These are phyloP conservation scores for Tetrahymena malaccensis DNA, from an alignment of 73 alveolate genomes.

Conservation along the genomic window DNA sequence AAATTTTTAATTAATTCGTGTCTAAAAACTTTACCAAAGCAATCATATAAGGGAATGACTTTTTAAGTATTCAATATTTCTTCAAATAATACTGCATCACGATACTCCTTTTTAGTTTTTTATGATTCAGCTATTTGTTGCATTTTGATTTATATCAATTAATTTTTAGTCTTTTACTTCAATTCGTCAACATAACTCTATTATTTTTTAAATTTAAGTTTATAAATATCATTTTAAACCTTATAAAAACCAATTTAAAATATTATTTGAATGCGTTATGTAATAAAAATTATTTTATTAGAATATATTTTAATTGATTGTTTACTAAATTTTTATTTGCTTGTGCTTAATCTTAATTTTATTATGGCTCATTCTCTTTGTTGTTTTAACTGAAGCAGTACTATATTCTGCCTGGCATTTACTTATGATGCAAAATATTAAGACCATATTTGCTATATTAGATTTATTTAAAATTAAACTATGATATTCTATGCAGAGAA, in stretches of 20 bases:
- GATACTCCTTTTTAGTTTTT: slow-evolving; percentile 14
- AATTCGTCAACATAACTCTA: background rate
- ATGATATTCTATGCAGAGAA: background rate
- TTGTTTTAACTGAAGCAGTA: background rate
- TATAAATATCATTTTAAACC: too few species aligned
- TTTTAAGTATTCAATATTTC: slow-evolving; percentile 21
- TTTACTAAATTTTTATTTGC: background rate
- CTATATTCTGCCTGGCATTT: background rate
- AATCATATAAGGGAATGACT: background rate
- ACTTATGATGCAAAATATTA: too few species aligned
- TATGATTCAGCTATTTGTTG: background rate
- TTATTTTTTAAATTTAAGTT: too few species aligned
- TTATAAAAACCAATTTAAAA: too few species aligned
- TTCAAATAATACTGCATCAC: slow-evolving; percentile 21
- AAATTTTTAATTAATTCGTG: background rate
- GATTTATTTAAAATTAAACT: background rate
- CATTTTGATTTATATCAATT: background rate
- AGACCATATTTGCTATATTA: background rate
- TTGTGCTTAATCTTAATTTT: background rate
- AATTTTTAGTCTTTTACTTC: background rate
- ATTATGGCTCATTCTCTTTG: background rate
- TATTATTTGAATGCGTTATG: too few species aligned
- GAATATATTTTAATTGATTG: too few species aligned
- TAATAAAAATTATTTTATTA: too few species aligned
- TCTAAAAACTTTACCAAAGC: background rate